Base-by-base conservation (phyloP, 306 rosid genomes). In the Phaseolus lunatus region DNA sequence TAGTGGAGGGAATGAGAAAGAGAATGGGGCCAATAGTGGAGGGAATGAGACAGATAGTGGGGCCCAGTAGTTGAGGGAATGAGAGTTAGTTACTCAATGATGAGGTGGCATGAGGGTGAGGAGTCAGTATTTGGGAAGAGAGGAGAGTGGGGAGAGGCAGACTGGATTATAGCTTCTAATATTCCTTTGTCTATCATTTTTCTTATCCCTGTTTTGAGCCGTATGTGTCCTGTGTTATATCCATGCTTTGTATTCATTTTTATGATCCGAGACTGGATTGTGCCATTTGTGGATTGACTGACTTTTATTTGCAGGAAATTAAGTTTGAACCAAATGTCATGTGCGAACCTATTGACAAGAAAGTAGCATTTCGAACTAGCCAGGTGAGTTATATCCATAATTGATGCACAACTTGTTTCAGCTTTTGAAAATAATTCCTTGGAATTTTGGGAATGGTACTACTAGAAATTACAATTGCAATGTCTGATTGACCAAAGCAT, bases 261-360 rank as follows among this genome's bases (percentile, higher is more conserved):
- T 72, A 33, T 80, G 53, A 44, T 69, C 67, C 78, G 15, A 29
- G 37, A 33, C 70, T 78, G 11, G 47, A 23, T 47, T 22, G 45
- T 49, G 41, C 15, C 6, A 39, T 53, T 53, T 19, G 18, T 54
- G 68, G 72, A 58, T 69, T 71, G 75, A 29, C 68, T 10, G 57
- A 49, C 45, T 70, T 29, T n/a, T 10, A 19, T 19, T 9, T 84
- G 45, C 87, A 93, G 98, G 98, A 94, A 87, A 94, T 94, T 58
- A 94, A 94, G 86, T 94, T 88, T 81, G 97, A 94, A 72, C 98
- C 98, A 24, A 81, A 80, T 84, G 92, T 94, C 79, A 91, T 94
- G 98, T 94, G 98, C 49, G 98, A 94, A 78, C 91, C 90, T 54
- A 89, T 94, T 33, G 98, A 94, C 85, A 94, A 90, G 91, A 89